A percentile compares a stretch with the other conserved stretches of the same genome.
Evolutionary conservation across 1,284 basidiomycete species (phyloP).

Genomic region (Austroboletus niveus): DNA sequence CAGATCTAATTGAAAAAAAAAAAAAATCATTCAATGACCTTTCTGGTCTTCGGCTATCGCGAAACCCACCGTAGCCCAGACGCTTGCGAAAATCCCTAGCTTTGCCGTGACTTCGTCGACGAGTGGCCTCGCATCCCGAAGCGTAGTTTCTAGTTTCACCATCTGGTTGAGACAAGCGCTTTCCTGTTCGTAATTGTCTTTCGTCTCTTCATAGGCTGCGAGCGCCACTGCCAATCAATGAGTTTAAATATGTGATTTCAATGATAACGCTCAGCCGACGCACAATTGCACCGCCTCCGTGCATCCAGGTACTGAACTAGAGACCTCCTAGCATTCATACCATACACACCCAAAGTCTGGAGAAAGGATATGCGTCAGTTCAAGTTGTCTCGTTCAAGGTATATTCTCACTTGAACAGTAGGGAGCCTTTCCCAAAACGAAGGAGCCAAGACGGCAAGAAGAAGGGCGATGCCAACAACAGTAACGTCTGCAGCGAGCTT

Average conservation of each 20-base stretch:
- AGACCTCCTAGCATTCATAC: constrained; percentile 1
- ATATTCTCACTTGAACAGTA: constrained; percentile 2
- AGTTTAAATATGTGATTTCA: not conserved
- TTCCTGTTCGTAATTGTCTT: constrained; percentile 11
- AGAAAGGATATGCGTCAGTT: not conserved
- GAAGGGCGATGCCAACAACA: constrained; percentile 15
- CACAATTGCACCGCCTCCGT: constrained; percentile 6
- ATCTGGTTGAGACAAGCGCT: constrained; percentile 13
- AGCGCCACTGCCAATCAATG: constrained; percentile 6
- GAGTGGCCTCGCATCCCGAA: constrained; percentile 13
- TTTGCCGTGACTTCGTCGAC: constrained; percentile 18
- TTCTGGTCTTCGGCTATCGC: too few species aligned
- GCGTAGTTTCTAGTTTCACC: constrained; percentile 7
- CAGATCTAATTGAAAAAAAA: constrained; percentile 12
- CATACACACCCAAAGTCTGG: constrained; percentile 9
- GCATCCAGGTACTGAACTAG: constrained; percentile 5
- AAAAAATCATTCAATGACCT: not conserved
- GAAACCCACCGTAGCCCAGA: constrained; percentile 21
- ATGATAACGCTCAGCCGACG: not conserved
- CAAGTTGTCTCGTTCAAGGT: not conserved
- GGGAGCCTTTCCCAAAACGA: constrained; percentile 9
- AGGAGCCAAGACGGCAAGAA: constrained; percentile 16
- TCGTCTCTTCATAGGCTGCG: constrained; percentile 4
- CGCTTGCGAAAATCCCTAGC: constrained; percentile 16
- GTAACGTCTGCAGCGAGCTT: constrained; percentile 17